A percentile compares a stretch with the other conserved stretches of the same genome.
phyloP scores from a whole-genome alignment of 495 filamentous ascomycete species.

The Cercophora scortea region DNA sequence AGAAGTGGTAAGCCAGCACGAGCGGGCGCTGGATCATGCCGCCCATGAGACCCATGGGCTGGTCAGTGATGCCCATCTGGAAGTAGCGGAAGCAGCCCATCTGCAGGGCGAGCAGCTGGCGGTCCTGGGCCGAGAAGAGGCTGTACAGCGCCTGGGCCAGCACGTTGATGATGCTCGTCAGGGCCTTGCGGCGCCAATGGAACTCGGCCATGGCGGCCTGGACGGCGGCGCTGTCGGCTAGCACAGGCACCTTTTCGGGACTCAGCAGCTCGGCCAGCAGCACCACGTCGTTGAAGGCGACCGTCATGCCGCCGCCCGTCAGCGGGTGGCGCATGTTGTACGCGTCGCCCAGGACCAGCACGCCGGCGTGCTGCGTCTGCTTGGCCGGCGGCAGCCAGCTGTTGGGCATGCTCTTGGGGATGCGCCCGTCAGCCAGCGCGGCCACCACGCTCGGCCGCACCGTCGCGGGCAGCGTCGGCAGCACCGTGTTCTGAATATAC shows the following conservation, averaged over 20 bases:
- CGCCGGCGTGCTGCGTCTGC: slow-evolving; percentile 60
- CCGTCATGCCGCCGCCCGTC: slow-evolving; percentile 93
- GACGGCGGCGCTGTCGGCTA: slow-evolving; percentile 60
- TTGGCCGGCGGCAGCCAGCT: slow-evolving; percentile 72
- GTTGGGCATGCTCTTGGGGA: slow-evolving; percentile 81
- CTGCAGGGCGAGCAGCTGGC: slow-evolving; percentile 71
- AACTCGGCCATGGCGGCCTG: slow-evolving; percentile 63
- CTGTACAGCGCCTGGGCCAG: slow-evolving; percentile 85
- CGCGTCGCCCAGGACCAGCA: slow-evolving; percentile 82
- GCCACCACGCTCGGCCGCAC: slow-evolving; percentile 65
- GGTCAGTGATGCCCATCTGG: slow-evolving; percentile 65
- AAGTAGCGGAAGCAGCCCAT: slow-evolving; percentile 93
- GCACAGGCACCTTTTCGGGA: slow-evolving; percentile 54
- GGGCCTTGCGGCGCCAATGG: slow-evolving; percentile 78
- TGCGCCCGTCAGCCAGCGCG: slow-evolving; percentile 69
- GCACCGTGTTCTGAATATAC: slow-evolving; percentile 67
- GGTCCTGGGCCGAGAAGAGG: slow-evolving; percentile 81
- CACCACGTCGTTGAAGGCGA: slow-evolving; percentile 82
- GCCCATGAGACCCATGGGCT: slow-evolving; percentile 74
- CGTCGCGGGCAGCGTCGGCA: slow-evolving; percentile 66
- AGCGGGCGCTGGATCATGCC: slow-evolving; percentile 73
- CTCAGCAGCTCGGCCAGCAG: slow-evolving; percentile 63
- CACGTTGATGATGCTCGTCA: slow-evolving; percentile 88
- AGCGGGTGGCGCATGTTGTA: slow-evolving; percentile 96
- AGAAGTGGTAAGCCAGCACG: slow-evolving; percentile 87